These are phyloP conservation scores for Mitragyna speciosa DNA, from an alignment of 257 asterid genomes.

Conservation along the genomic window DNA sequence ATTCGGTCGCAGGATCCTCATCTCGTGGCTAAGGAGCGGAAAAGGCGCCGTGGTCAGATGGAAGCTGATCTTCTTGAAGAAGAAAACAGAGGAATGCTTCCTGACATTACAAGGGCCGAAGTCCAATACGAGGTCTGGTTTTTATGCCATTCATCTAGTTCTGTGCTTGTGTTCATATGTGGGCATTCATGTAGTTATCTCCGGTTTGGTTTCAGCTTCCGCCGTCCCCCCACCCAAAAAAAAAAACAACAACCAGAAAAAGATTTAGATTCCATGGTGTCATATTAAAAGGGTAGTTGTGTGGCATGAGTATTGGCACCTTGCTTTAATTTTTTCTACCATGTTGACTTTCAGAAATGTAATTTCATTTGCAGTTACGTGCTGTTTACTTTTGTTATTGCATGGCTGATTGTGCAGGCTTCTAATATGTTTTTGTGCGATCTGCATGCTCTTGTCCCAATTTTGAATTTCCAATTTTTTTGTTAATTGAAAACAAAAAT, in stretches of 20 bases:
- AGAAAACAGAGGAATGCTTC: slow-evolving; percentile 47
- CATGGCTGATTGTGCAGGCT: background rate
- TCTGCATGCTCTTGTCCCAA: background rate
- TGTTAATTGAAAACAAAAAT: background rate
- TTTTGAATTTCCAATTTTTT: background rate
- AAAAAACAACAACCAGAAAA: no score
- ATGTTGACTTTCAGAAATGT: no score
- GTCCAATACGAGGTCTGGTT: slow-evolving; percentile 57
- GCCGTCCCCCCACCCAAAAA: no score
- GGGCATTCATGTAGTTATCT: background rate
- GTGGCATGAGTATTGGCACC: background rate
- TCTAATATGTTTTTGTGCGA: background rate
- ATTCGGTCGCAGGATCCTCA: slow-evolving; percentile 42
- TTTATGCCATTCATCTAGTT: background rate
- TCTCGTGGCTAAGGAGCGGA: slow-evolving; percentile 68
- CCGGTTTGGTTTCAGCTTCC: no score
- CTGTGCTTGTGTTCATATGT: slow-evolving; percentile 3
- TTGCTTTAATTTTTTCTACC: background rate
- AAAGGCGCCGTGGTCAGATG: slow-evolving; percentile 45
- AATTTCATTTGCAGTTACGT: background rate
- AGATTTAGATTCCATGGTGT: background rate
- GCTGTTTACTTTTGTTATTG: background rate
- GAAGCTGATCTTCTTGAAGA: slow-evolving; percentile 52
- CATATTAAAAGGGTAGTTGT: background rate
- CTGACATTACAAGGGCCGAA: slow-evolving; percentile 67